Conservation (phyloP, 2,329 filamentous ascomycete species). For the Ilyonectria destructans region DNA sequence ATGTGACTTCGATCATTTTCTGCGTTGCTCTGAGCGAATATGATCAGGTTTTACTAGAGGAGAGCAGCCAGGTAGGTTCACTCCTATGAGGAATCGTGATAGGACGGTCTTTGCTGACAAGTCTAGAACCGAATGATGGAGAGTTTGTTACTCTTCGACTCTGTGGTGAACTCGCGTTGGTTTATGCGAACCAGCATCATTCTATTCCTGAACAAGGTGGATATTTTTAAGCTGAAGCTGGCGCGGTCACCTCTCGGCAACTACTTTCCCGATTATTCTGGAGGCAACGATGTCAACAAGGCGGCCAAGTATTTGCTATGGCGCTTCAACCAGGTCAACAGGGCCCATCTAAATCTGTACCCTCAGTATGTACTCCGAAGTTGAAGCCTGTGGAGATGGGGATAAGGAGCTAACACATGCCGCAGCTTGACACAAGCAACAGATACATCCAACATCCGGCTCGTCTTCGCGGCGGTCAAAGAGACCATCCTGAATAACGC, state of each 20-base stretch:
- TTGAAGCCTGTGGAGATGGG: background rate
- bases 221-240: slow-evolving; percentile 97
- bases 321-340: slow-evolving; percentile 99
- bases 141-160: slow-evolving; percentile 95
- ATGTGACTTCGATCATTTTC: slow-evolving; percentile 99
- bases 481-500: slow-evolving; percentile 99
- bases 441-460: slow-evolving; percentile 97
- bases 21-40: slow-evolving; percentile 99
- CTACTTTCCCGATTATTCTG: slow-evolving; percentile 98
- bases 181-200: slow-evolving; percentile 99
- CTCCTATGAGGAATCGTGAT: background rate
- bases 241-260: slow-evolving; percentile 90
- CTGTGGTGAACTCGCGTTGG: slow-evolving; percentile 98
- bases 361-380: slow-evolving; percentile 82
- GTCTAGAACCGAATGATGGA: slow-evolving; percentile 99
- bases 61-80: slow-evolving; percentile 89
- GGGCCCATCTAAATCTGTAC: slow-evolving; percentile 95
- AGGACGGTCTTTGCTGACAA: slow-evolving; percentile 23
- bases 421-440: slow-evolving; percentile 95
- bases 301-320: slow-evolving; percentile 98
- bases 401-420: slow-evolving; percentile 35
- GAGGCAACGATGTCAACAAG: slow-evolving; percentile 97
- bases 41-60: slow-evolving; percentile 95
- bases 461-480: slow-evolving; percentile 98
- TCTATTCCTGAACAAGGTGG: slow-evolving; percentile 98